Base-by-base conservation (phyloP, 352 stramenopile species). In the Pythium folliculosum region DNA sequence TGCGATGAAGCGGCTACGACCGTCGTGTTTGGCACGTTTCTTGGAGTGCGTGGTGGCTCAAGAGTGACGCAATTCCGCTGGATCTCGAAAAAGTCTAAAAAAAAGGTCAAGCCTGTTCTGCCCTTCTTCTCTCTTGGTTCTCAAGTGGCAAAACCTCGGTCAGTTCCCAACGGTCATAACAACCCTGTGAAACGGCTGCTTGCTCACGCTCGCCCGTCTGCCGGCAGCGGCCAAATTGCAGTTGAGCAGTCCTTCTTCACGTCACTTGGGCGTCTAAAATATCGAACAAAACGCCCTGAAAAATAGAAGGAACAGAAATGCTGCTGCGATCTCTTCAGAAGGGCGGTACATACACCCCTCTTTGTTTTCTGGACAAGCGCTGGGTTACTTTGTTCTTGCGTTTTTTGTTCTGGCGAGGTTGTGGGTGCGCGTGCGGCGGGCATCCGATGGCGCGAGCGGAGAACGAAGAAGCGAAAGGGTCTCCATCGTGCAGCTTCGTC, bases 401-500 rank as follows among this genome's bases (percentile, higher is more conserved):
- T 40, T 40, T 40, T 40, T 32, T 32, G 27, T 32, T 32, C 27
- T 32, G 27, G 27, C 27, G 27, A 6, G 27, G 27, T 32, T 32
- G 27, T 32, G 27, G 27, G 27, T 32, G 27, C 27, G 27, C 27
- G 27, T 32, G 27, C 27, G 27, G 27, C 27, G 27, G 27, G 3
- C 2, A 6, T 5, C 27, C 35, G 35, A 40, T 40, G 35, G 35
- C 35, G 35, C 35, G 8, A 40, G 35, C 35, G 5, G 14, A 50
- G 35, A 49, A 50, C 21, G 53, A 38, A 50, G 53, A 50, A 60
- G 22, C 32, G 32, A 44, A 16, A 57, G 27, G 27, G 27, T 30
- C 8, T 40, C 35, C 35, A 5, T 32, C 5, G 27, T 5, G 27
- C 27, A 10, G 49, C 49, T 56, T 60, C 35, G 37, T 60, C 53